These are phyloP conservation scores for Hypoxylon rubiginosum DNA, from an alignment of 2,329 filamentous ascomycete genomes.

Conservation along the genomic window DNA sequence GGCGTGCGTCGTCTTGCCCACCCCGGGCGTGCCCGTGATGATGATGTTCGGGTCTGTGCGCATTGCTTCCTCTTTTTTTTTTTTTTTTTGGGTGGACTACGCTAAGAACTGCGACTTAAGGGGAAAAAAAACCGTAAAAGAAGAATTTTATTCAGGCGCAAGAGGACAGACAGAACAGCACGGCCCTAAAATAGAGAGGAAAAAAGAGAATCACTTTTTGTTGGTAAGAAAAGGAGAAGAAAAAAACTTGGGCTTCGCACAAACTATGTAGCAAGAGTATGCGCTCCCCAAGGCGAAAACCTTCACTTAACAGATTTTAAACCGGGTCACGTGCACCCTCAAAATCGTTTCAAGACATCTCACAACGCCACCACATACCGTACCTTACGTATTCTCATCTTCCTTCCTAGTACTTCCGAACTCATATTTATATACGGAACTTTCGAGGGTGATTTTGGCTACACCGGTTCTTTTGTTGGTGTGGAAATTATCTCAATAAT, in stretches of 20 bases:
- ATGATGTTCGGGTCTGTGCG: slow-evolving; percentile 85
- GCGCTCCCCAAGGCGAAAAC: slow-evolving; percentile 21
- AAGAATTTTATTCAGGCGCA: background rate
- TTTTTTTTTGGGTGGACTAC: slow-evolving; percentile 25
- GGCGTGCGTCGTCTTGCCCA: slow-evolving; percentile 94
- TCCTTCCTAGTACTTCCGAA: background rate
- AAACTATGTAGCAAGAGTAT: background rate
- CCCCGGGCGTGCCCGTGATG: slow-evolving; percentile 93
- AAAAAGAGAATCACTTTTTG: background rate
- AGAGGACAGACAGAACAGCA: background rate
- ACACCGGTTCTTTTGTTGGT: background rate
- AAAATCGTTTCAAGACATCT: background rate
- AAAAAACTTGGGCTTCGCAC: slow-evolving; percentile 20
- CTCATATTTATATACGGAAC: background rate
- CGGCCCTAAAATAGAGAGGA: background rate
- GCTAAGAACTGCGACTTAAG: background rate
- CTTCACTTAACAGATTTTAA: slow-evolving; percentile 26
- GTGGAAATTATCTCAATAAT: slow-evolving; percentile 33
- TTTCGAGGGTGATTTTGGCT: no score
- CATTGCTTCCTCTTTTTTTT: slow-evolving; percentile 46
- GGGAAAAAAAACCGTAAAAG: background rate
- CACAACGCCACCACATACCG: background rate
- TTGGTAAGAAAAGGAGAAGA: background rate
- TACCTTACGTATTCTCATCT: background rate
- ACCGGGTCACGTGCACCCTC: slow-evolving; percentile 31